Evolutionary conservation across 2,329 filamentous ascomycete species (phyloP).

Genomic region (Waltergamsia citrina): DNA sequence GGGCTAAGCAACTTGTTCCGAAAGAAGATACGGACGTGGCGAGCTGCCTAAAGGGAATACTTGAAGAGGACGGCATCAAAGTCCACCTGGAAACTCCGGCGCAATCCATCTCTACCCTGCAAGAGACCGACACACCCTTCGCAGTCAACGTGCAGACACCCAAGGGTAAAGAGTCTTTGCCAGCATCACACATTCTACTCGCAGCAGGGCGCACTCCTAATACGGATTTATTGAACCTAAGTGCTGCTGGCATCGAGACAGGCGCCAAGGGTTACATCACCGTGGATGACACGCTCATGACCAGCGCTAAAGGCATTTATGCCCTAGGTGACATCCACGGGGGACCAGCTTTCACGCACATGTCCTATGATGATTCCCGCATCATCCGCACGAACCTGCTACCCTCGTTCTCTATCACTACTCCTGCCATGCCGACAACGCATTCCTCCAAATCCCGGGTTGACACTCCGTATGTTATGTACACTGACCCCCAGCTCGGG

Average conservation of each 20-base stretch:
- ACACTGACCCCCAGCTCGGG: slow-evolving; percentile 43
- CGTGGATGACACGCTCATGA: slow-evolving; percentile 33
- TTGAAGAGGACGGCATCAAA: slow-evolving; percentile 33
- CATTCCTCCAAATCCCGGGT: slow-evolving; percentile 16
- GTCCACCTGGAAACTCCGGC: slow-evolving; percentile 27
- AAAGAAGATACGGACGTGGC: slow-evolving; percentile 39
- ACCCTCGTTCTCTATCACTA: slow-evolving; percentile 12
- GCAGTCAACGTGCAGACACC: slow-evolving; percentile 10
- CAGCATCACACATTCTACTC: slow-evolving; percentile 36
- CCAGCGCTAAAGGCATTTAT: slow-evolving; percentile 29
- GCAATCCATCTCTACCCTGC: slow-evolving; percentile 12
- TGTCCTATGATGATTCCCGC: slow-evolving; percentile 46
- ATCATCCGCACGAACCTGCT: slow-evolving; percentile 37
- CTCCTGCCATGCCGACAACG: slow-evolving; percentile 14
- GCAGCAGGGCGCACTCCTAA: slow-evolving; percentile 41
- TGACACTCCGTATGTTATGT: slow-evolving; percentile 37
- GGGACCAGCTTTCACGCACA: slow-evolving; percentile 43
- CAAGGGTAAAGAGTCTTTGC: slow-evolving; percentile 13
- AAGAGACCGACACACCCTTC: slow-evolving; percentile 8
- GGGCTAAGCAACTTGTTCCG: slow-evolving; percentile 28
- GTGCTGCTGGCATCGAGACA: slow-evolving; percentile 27
- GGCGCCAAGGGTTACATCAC: slow-evolving; percentile 31
- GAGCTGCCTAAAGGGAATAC: slow-evolving; percentile 27
- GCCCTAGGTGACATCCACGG: slow-evolving; percentile 43
- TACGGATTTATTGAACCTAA: slow-evolving; percentile 32